Evolutionary conservation across 352 stramenopile species (phyloP), one percentile per base, ranked within the genome.

Genomic region (Phytophthora lateralis): DNA sequence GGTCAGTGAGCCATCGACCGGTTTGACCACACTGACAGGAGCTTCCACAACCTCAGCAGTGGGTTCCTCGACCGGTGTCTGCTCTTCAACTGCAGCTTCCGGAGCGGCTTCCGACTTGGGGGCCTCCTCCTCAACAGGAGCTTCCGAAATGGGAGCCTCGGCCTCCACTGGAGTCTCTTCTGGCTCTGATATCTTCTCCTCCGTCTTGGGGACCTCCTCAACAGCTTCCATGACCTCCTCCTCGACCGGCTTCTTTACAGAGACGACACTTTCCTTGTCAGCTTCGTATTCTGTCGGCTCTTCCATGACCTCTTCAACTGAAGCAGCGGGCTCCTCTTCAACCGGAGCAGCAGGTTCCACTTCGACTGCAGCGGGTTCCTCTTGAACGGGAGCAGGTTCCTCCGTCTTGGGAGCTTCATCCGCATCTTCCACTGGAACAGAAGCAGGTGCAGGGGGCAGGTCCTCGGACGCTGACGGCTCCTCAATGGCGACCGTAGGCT

Each of bases 11-110:
- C 6, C 30, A 17, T 18, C 38, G 2, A n/a, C 21, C 9, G 61
- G 8, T 53, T 74, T 63, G 3, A 18, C 21, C 39, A 62, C 48
- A 24, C 61, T 67, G 10, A 44, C 39, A 41, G 45, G 52, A 11
- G 60, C 55, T 35, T 38, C 20, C 29, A 42, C 46, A 2, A 53
- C 45, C 9, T 66, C 55, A 1, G 56, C 26, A 39, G 56, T 56
- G 3, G 55, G 20, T 14, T 44, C 66, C 20, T 66, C 55, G 11
- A 32, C 43, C 17, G 42, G 24, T 0, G 17, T 10, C 35, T 46
- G 35, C 0, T 44, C 47, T 26, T n/a, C 12, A 41, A 30, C 26
- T 2, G 26, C 26, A 30, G 26, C 26, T 6, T 30, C 26, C 26
- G 26, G 26, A 30, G 6, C 35, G n/a, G 30, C 12, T 15, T 15